Percentiles rank a stretch among this genome's conserved stretches.
phyloP scores from a whole-genome alignment of 179 eudicot species.

The Monotropa hypopitys region DNA sequence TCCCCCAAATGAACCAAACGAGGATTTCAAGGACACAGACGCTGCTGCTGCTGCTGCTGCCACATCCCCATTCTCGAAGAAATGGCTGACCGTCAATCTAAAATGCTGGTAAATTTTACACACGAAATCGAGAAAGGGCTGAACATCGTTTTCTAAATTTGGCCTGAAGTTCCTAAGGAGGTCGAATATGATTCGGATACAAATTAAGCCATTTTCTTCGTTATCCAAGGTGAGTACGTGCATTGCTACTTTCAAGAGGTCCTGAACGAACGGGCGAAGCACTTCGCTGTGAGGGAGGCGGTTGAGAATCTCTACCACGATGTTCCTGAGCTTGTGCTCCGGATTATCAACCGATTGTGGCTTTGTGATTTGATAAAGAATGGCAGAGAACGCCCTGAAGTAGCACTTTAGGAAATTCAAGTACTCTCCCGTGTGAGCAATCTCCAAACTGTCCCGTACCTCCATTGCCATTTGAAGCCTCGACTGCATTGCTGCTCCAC shows the following conservation, averaged over 20 bases:
- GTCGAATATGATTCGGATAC: conserved; percentile 87
- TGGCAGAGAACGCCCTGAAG: conserved; percentile 70
- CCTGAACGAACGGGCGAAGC: conserved; percentile 81
- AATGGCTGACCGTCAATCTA: conserved; percentile 69
- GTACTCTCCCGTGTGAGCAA: conserved; percentile 91
- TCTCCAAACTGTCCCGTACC: conserved; percentile 92
- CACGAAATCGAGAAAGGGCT: conserved; percentile 88
- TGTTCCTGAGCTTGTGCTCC: conserved; percentile 82
- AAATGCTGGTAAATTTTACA: conserved; percentile 91
- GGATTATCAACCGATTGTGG: conserved; percentile 77
- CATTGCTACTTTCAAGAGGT: conserved; percentile 83
- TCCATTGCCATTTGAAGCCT: conserved; percentile 92
- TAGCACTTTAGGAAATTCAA: conserved; percentile 86
- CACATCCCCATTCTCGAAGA: conserved; percentile 70
- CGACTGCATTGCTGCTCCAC: conserved; percentile 48
- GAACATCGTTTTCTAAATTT: conserved; percentile 74
- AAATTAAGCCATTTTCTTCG: conserved; percentile 85
- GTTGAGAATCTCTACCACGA: conserved; percentile 75
- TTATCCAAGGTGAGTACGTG: conserved; percentile 84
- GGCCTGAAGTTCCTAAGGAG: conserved; percentile 85
- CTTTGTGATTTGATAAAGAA: conserved; percentile 68
- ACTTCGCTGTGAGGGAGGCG: conserved; percentile 95
- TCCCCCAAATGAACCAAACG: conserved; percentile 31
- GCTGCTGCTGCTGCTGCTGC: conserved; percentile 26
- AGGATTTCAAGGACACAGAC: conserved; percentile 18